These are phyloP conservation scores for Viola odorata DNA, from an alignment of 345 rosid species.

Conservation along the genomic window DNA sequence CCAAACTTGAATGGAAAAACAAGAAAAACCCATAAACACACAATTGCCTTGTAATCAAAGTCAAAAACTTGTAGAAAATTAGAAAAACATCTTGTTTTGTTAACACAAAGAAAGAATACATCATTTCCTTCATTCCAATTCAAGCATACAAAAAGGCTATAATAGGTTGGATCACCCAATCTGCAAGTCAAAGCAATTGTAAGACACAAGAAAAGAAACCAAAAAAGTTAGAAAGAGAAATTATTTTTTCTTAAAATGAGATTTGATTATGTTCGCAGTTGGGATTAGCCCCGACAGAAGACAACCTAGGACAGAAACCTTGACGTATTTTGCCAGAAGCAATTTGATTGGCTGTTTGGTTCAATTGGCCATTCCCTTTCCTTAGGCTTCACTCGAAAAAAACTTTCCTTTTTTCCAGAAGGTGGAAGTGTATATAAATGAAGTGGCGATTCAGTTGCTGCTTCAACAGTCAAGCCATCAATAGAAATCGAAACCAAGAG, in stretches of 20 bases:
- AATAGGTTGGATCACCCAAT: conserved; percentile 13
- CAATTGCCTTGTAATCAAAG: conserved; percentile 29
- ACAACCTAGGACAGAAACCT: conserved; percentile 2
- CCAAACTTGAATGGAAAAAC: conserved; percentile 11
- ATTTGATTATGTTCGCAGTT: background rate
- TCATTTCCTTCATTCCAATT: conserved; percentile 40
- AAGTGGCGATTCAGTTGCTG: conserved; percentile 32
- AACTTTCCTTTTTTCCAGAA: background rate
- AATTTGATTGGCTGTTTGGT: conserved; percentile 25
- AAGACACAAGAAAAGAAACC: conserved; percentile 5
- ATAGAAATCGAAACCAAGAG: conserved; percentile 8
- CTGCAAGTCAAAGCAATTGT: conserved; percentile 53
- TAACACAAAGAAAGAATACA: conserved; percentile 3
- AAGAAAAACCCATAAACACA: background rate
- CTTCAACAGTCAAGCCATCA: conserved; percentile 20
- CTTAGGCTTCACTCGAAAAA: conserved; percentile 38
- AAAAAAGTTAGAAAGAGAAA: conserved; percentile 3
- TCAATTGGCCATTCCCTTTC: conserved; percentile 36
- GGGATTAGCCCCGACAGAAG: conserved; percentile 22
- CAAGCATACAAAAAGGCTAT: conserved; percentile 32
- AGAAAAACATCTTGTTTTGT: background rate
- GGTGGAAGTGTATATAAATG: conserved; percentile 37
- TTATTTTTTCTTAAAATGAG: too few species aligned
- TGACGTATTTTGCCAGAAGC: background rate
- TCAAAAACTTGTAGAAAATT: conserved; percentile 3